A percentile compares a stretch with the other conserved stretches of the same genome.
Conservation (phyloP, 768 basidiomycete species). For the Auriscalpium vulgare region DNA sequence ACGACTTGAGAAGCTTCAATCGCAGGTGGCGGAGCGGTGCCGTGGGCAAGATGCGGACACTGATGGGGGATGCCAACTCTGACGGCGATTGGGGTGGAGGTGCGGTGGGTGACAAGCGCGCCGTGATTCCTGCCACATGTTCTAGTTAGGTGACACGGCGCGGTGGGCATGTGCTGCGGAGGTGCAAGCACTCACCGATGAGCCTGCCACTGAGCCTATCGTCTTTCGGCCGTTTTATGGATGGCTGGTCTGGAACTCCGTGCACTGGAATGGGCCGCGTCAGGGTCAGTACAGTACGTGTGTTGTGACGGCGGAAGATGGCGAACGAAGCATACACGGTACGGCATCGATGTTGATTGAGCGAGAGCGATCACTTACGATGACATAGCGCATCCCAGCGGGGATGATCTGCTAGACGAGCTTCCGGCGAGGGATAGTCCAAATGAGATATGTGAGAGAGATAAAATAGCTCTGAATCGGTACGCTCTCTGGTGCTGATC, state of each 20-base stretch:
- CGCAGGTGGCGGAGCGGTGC: constrained; percentile 63
- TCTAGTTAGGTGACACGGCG: neutral
- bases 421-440: constrained; percentile 35
- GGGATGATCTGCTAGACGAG: constrained; percentile 44
- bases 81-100: constrained; percentile 3
- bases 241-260: constrained; percentile 39
- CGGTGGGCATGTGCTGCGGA: neutral
- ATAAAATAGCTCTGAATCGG: constrained; percentile 81
- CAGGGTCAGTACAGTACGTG: too few species aligned
- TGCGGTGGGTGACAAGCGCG: neutral
- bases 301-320: too few species aligned
- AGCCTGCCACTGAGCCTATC: constrained; percentile 53
- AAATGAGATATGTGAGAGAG: constrained; percentile 53
- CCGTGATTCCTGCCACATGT: constrained; percentile 13
- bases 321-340: too few species aligned
- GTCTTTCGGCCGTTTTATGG: constrained; percentile 17
- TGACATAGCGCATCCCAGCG: constrained; percentile 56
- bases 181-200: constrained; percentile 37
- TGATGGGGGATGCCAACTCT: constrained; percentile 16
- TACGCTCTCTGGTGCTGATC: constrained; percentile 64
- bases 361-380: constrained; percentile 35
- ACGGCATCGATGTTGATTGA: neutral
- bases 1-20: constrained; percentile 40
- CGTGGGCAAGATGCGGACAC: constrained; percentile 53
- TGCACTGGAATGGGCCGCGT: constrained; percentile 35